Percentiles rank a stretch among this genome's conserved stretches.
phyloP scores from a whole-genome alignment of 202 grass and related monocot genomes.

The Carex sylvatica region DNA sequence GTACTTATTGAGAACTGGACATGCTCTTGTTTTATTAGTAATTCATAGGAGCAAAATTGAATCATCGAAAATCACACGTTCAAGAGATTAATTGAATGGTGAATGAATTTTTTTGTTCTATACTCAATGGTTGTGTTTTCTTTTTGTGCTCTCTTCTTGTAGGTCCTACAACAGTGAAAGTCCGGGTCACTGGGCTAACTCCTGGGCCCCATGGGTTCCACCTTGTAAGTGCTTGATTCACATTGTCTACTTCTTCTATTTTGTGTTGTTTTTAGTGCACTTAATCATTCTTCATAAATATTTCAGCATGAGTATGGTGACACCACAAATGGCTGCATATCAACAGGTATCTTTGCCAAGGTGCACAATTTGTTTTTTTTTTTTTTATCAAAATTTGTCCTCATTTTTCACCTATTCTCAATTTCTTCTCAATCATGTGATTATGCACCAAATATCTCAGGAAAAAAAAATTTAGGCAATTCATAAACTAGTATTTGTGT shows the following conservation, averaged over 20 bases:
- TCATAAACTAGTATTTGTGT: neutral
- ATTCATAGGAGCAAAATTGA: neutral
- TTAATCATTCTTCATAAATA: neutral
- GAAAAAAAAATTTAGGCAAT: neutral
- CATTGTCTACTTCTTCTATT: neutral
- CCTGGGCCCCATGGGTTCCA: slow-evolving; percentile 40
- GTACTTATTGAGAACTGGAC: neutral
- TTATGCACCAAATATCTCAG: neutral
- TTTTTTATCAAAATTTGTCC: neutral
- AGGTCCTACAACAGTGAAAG: slow-evolving; percentile 47
- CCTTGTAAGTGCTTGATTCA: slow-evolving; percentile 27
- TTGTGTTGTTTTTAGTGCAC: neutral
- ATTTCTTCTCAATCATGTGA: neutral
- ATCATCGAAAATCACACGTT: neutral
- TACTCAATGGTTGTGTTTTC: neutral
- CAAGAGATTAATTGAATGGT: neutral
- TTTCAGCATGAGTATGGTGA: slow-evolving; percentile 47
- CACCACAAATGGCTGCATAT: slow-evolving; percentile 57
- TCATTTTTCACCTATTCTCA: neutral
- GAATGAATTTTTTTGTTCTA: neutral
- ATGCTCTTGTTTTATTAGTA: neutral
- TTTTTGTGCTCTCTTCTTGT: neutral
- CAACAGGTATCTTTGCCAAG: slow-evolving; percentile 31
- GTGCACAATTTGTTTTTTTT: neutral
- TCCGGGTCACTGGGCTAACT: slow-evolving; percentile 38